Evolutionary conservation across 192 early-diverging fungal species (phyloP), one percentile per base, ranked within the genome.

Genomic region (Gamsiella multidivaricata): DNA sequence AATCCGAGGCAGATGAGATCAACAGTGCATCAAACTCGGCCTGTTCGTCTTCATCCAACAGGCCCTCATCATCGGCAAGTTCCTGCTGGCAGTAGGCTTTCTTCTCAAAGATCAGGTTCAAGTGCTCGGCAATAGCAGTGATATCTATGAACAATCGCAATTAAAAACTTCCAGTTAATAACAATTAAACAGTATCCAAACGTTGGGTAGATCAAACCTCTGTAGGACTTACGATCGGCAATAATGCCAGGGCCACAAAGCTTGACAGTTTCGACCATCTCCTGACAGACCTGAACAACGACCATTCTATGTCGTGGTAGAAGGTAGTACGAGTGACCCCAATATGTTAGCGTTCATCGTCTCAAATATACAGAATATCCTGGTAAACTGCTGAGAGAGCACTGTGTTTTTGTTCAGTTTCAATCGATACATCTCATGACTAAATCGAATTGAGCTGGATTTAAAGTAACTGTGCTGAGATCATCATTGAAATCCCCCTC

Each of bases 11-110:
- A 5, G 89, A 80, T 57, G 87, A 85, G 50, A 95, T 93, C 36
- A 95, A 84, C 54, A 96, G 54, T 23, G 93, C 89, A 61, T 96
- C 95, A 54, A 88, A 88, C 75, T 97, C 94, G 2, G 92, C 91
- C 78, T 93, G 85, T 53, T 96, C 94, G 53, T 94, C 94, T 26
- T 95, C 92, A 51, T 93, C 94, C 70, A 85, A 65, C 25, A 82
- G 72, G 22, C 87, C 88, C 32, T 86, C 86, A 22, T 87, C 88
- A 49, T 91, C 92, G 20, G 82, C 90, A 42, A 89, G 85, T 36
- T 85, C 87, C 55, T 91, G 88, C 70, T 94, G 92, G 62, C 92
- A 94, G 46, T 86, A 71, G 10, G 91, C 87, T 70, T 85, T 89
- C 85, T 91, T 92, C 58, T 92, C 89, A 58, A 92, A 91, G 11